phyloP scores from a whole-genome alignment of 2,329 filamentous ascomycete species.

The Aspergillus novoparasiticus region DNA sequence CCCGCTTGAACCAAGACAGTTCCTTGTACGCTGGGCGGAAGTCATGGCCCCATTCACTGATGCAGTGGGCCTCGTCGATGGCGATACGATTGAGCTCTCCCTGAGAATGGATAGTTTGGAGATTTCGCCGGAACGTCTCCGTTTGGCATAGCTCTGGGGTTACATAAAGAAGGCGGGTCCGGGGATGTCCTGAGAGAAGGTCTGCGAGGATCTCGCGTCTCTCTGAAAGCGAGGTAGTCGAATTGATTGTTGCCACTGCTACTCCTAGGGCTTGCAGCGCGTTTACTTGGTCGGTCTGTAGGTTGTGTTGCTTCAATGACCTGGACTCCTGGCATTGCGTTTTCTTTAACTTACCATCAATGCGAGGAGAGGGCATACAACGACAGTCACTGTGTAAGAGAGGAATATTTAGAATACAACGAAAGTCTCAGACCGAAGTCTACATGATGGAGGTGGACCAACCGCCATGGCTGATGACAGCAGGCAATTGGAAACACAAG shows the following conservation, averaged over 20 bases:
- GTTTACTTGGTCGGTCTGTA: conserved; percentile 86
- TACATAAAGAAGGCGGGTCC: conserved; percentile 82
- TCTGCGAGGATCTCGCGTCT: conserved; percentile 74
- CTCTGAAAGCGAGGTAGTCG: conserved; percentile 69
- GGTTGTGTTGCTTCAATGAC: conserved; percentile 2
- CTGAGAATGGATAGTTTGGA: conserved; percentile 75
- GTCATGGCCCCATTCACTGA: conserved; percentile 97
- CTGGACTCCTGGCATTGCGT: background rate
- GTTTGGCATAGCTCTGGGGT: conserved; percentile 86
- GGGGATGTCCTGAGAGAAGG: conserved; percentile 83
- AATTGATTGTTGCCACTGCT: conserved; percentile 82
- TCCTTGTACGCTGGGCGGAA: conserved; percentile 92
- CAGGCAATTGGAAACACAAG: conserved; percentile 88
- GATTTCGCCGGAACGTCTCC: conserved; percentile 72
- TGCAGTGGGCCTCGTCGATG: conserved; percentile 94
- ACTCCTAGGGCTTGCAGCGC: conserved; percentile 74
- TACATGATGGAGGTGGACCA: conserved; percentile 40
- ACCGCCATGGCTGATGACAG: conserved; percentile 85
- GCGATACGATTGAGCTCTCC: conserved; percentile 84
- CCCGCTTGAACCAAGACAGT: conserved; percentile 76
- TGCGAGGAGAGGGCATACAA: conserved; percentile 84
- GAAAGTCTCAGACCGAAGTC: conserved; percentile 11
- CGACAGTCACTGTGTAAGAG: conserved; percentile 70
- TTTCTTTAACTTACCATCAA: conserved; percentile 69
- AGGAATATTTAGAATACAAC: conserved; percentile 18